These are phyloP conservation scores for Aspergillus nomiae DNA, from an alignment of 2,329 filamentous ascomycete species.

Conservation along the genomic window DNA sequence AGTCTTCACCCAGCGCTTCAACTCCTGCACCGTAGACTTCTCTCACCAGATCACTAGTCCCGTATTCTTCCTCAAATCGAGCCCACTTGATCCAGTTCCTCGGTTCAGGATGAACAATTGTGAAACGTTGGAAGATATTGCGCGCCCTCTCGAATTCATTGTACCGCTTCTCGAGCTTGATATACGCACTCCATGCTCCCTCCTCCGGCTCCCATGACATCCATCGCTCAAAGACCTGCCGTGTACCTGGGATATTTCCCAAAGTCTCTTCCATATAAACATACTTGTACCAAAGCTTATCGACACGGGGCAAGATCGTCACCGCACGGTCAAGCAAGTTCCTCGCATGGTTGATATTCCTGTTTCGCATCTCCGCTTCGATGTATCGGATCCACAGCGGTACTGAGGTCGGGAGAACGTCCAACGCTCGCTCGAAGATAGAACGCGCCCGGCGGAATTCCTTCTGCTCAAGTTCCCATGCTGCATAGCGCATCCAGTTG, in stretches of 20 bases:
- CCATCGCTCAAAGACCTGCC: conserved; percentile 96
- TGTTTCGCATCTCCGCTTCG: conserved; percentile 91
- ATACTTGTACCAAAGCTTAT: conserved; percentile 99
- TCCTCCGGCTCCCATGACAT: conserved; percentile 98
- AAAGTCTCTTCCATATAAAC: conserved; percentile 99
- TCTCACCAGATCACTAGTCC: conserved; percentile 85
- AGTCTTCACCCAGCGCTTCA: conserved; percentile 87
- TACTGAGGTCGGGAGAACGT: conserved; percentile 85
- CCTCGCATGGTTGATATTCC: conserved; percentile 95
- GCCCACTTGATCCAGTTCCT: conserved; percentile 99
- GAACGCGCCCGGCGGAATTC: conserved; percentile 89
- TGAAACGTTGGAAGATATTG: conserved; percentile 86
- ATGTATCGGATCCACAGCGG: conserved; percentile 90
- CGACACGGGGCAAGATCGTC: conserved; percentile 82
- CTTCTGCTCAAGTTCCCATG: conserved; percentile 98
- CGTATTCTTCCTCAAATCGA: conserved; percentile 93
- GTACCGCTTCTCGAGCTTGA: conserved; percentile 95
- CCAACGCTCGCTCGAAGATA: conserved; percentile 91
- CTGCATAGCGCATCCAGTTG: conserved; percentile 98
- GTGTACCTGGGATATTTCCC: conserved; percentile 86
- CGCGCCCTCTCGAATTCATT: conserved; percentile 88
- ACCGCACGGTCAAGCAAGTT: conserved; percentile 96
- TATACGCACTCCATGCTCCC: conserved; percentile 92
- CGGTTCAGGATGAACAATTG: conserved; percentile 88
- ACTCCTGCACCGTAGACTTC: conserved; percentile 89